Conservation (phyloP, 2,329 filamentous ascomycete species). For the Fusarium musae region DNA sequence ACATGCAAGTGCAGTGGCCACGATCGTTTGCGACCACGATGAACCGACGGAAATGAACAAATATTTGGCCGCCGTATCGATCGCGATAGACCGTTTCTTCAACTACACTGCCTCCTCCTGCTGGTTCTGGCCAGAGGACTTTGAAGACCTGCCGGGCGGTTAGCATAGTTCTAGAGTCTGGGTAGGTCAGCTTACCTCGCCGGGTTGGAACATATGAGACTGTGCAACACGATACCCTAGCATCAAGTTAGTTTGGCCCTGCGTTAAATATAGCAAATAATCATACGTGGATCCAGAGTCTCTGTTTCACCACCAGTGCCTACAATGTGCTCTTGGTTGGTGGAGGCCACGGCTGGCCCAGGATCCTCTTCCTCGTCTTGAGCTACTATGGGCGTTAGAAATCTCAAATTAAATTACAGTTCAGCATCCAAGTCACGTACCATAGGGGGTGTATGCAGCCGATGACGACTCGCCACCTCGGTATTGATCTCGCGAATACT, state of each 20-base stretch:
- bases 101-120: slow-evolving; percentile 50
- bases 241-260: slow-evolving; percentile 13
- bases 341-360: slow-evolving; percentile 33
- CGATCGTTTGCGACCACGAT: slow-evolving; percentile 63
- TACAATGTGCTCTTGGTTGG: slow-evolving; percentile 25
- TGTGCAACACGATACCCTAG: slow-evolving; percentile 55
- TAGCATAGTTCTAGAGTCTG: background rate
- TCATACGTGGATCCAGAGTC: slow-evolving; percentile 53
- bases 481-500: slow-evolving; percentile 20
- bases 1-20: slow-evolving; percentile 68
- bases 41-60: slow-evolving; percentile 64
- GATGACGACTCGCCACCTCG: slow-evolving; percentile 23
- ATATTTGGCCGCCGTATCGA: slow-evolving; percentile 54
- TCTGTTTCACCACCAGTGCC: slow-evolving; percentile 37
- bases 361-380: slow-evolving; percentile 44
- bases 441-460: slow-evolving; percentile 14
- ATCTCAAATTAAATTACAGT: background rate
- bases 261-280: no score
- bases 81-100: slow-evolving; percentile 50
- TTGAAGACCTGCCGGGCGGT: slow-evolving; percentile 61
- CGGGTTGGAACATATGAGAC: slow-evolving; percentile 53
- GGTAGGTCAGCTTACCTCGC: slow-evolving; percentile 48
- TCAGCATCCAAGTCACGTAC: background rate
- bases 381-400: slow-evolving; percentile 1
- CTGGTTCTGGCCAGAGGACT: slow-evolving; percentile 65